phyloP scores from a whole-genome alignment of 768 basidiomycete species.

The Termitomyces sp. region DNA sequence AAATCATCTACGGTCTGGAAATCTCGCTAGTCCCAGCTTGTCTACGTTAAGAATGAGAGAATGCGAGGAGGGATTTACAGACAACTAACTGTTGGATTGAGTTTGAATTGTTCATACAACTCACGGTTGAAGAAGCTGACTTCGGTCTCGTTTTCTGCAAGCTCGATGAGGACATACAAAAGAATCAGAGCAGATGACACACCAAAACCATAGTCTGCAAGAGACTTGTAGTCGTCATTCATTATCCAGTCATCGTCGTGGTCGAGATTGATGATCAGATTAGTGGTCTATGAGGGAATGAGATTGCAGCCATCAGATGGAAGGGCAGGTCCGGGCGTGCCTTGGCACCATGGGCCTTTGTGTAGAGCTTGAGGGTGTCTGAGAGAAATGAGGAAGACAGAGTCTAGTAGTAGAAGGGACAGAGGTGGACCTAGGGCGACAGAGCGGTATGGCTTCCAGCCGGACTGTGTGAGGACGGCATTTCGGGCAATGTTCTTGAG shows the following conservation, averaged over 20 bases:
- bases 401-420: background rate
- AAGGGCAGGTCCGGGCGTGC: conserved; percentile 31
- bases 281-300: conserved; percentile 64
- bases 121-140: conserved; percentile 84
- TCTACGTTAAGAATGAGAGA: conserved; percentile 22
- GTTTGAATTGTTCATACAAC: conserved; percentile 76
- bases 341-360: conserved; percentile 93
- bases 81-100: conserved; percentile 68
- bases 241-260: conserved; percentile 95
- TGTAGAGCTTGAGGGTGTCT: conserved; percentile 96
- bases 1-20: conserved; percentile 15
- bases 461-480: conserved; percentile 67
- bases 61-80: background rate
- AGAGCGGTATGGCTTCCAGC: conserved; percentile 87
- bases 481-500: conserved; percentile 69
- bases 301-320: background rate
- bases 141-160: conserved; percentile 91
- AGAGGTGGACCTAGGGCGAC: conserved; percentile 53
- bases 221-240: conserved; percentile 53
- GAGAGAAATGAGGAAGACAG: conserved; percentile 8
- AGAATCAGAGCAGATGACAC: conserved; percentile 16
- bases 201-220: conserved; percentile 80
- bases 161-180: background rate
- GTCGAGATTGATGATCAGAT: conserved; percentile 97
- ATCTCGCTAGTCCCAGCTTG: conserved; percentile 38